Evolutionary conservation across 1,284 basidiomycete species (phyloP).

Genomic region (Sanghuangporus sanghuang): DNA sequence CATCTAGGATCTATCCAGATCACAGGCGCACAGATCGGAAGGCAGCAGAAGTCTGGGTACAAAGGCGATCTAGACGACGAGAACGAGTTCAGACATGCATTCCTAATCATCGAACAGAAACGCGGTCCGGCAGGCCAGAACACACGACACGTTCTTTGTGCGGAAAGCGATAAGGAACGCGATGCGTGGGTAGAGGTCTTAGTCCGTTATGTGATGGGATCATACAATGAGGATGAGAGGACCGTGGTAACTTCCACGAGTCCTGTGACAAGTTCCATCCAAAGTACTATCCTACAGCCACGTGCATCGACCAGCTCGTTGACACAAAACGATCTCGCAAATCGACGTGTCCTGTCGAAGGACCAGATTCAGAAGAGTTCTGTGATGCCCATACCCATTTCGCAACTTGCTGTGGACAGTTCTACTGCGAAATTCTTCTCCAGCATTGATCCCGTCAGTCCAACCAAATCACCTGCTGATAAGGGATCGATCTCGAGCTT

Average conservation of each 20-base stretch:
- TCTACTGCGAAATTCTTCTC: slow-evolving; percentile 61
- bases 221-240: slow-evolving; percentile 61
- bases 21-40: slow-evolving; percentile 82
- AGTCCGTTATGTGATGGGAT: slow-evolving; percentile 74
- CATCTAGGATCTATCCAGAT: slow-evolving; percentile 88
- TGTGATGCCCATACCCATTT: slow-evolving; percentile 45
- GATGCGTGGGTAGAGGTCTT: slow-evolving; percentile 95
- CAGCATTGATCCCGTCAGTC: slow-evolving; percentile 37
- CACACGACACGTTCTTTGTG: slow-evolving; percentile 89
- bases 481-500: slow-evolving; percentile 13
- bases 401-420: slow-evolving; percentile 49
- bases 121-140: slow-evolving; percentile 65
- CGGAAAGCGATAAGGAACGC: slow-evolving; percentile 89
- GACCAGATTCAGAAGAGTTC: slow-evolving; percentile 46
- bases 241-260: neutral
- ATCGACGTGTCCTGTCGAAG: slow-evolving; percentile 39
- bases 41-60: slow-evolving; percentile 51
- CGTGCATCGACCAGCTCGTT: slow-evolving; percentile 57
- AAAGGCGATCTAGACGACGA: slow-evolving; percentile 64
- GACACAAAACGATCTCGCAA: slow-evolving; percentile 31
- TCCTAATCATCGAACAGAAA: slow-evolving; percentile 89
- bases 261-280: slow-evolving; percentile 5
- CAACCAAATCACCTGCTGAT: slow-evolving; percentile 34
- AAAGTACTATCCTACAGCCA: slow-evolving; percentile 28
- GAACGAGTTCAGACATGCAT: slow-evolving; percentile 93